phyloP scores from a whole-genome alignment of 768 basidiomycete species.

The Lactarius sp. region DNA sequence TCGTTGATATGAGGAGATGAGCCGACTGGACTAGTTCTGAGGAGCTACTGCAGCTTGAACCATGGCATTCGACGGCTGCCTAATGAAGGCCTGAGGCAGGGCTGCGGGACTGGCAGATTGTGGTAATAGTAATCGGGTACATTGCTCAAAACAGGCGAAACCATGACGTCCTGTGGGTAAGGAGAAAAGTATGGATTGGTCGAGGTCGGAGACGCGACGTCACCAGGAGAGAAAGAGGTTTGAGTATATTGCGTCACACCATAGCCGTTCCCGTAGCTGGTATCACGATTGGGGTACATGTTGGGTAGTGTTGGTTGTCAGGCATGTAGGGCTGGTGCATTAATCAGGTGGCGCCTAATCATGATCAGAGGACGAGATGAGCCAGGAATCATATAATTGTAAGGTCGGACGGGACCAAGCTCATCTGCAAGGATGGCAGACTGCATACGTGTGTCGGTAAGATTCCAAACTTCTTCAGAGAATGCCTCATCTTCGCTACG shows the following conservation, averaged over 20 bases:
- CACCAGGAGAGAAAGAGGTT: slow-evolving; percentile 27
- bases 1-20: slow-evolving; percentile 16
- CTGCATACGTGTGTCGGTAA: too few species aligned
- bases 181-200: slow-evolving; percentile 39
- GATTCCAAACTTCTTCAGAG: too few species aligned
- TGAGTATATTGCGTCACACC: slow-evolving; percentile 31
- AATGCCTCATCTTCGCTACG: too few species aligned
- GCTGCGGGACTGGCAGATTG: background rate
- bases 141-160: slow-evolving; percentile 32
- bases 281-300: slow-evolving; percentile 14
- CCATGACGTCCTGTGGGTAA: slow-evolving; percentile 38
- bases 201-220: slow-evolving; percentile 30
- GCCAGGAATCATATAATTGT: too few species aligned
- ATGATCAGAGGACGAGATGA: too few species aligned
- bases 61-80: slow-evolving; percentile 17
- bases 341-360: too few species aligned
- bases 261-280: slow-evolving; percentile 10
- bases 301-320: background rate
- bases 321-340: too few species aligned
- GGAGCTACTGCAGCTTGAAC: slow-evolving; percentile 14
- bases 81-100: slow-evolving; percentile 20
- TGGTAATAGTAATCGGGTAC: slow-evolving; percentile 20
- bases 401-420: too few species aligned
- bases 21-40: slow-evolving; percentile 28
- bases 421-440: too few species aligned